Evolutionary conservation across 306 rosid genomes (phyloP).

Genomic region (Sechiopsis laciniata): DNA sequence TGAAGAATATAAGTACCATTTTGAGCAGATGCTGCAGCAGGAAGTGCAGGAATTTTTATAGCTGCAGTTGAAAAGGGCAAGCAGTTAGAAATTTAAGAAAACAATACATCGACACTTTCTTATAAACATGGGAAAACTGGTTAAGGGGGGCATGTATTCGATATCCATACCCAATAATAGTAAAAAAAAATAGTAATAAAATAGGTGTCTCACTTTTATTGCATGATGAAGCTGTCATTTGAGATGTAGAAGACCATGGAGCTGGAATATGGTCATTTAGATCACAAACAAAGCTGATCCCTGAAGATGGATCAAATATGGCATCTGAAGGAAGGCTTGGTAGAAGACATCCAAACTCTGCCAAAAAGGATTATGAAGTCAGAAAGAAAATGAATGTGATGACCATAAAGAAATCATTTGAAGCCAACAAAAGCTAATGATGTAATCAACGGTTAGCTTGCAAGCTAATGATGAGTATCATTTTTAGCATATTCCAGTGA

Average conservation of each 20-base stretch:
- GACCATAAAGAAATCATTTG: not conserved
- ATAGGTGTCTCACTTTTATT: slow-evolving; percentile 49
- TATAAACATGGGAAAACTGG: slow-evolving; percentile 14
- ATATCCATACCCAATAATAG: slow-evolving; percentile 15
- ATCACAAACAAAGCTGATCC: slow-evolving; percentile 88
- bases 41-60: slow-evolving; percentile 93
- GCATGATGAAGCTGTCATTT: slow-evolving; percentile 62
- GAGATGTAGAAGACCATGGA: slow-evolving; percentile 79
- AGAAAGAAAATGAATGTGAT: not conserved
- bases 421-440: not conserved
- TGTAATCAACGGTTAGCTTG: not conserved
- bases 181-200: not conserved
- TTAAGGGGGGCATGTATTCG: not conserved
- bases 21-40: slow-evolving; percentile 80
- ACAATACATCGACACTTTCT: not conserved
- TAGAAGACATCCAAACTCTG: slow-evolving; percentile 86
- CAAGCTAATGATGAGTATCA: not conserved
- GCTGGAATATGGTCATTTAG: slow-evolving; percentile 95
- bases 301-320: slow-evolving; percentile 63
- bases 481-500: not conserved
- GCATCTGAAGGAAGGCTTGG: slow-evolving; percentile 96
- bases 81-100: not conserved
- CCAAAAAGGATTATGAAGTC: slow-evolving; percentile 22
- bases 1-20: slow-evolving; percentile 35
- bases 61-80: slow-evolving; percentile 41